Evolutionary conservation across 257 asterid genomes (phyloP).

Genomic region (Orobanche coerulescens): DNA sequence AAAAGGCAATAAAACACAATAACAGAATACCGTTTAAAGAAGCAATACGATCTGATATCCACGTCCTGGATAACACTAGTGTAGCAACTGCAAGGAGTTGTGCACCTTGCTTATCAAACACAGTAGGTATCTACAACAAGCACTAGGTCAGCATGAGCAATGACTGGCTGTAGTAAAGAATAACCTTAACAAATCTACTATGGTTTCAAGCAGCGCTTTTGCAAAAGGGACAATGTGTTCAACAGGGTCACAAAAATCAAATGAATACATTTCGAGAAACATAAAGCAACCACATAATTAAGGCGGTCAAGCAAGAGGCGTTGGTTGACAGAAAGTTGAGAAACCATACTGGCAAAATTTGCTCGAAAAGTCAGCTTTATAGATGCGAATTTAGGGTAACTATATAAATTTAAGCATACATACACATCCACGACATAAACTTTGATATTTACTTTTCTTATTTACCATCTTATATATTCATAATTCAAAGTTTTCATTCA

Average conservation of each 20-base stretch:
- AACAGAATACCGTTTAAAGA: constrained; percentile 71
- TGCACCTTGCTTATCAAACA: constrained; percentile 94
- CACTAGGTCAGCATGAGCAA: constrained; percentile 21
- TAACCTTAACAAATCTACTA: not conserved
- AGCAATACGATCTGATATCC: constrained; percentile 97
- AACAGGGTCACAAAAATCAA: constrained; percentile 11
- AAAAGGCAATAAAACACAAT: constrained; percentile 17
- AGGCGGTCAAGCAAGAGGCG: not conserved
- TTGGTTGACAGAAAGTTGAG: constrained; percentile 13
- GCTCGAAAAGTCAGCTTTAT: constrained; percentile 1
- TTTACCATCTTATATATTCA: not conserved
- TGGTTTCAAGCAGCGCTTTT: not conserved
- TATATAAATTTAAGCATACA: not conserved
- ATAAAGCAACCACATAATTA: not conserved
- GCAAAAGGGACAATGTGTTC: not conserved
- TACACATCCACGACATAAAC: not conserved
- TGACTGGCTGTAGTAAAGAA: not conserved
- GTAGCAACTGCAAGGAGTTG: constrained; percentile 90
- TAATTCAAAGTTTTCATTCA: not conserved
- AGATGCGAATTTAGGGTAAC: not conserved
- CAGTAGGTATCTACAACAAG: constrained; percentile 71
- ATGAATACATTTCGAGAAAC: constrained; percentile 6
- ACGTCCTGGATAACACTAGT: constrained; percentile 87
- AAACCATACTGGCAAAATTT: constrained; percentile 11
- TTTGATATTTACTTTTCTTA: not conserved